phyloP scores from a whole-genome alignment of 441 rosid genomes.

The Populus hybrid region DNA sequence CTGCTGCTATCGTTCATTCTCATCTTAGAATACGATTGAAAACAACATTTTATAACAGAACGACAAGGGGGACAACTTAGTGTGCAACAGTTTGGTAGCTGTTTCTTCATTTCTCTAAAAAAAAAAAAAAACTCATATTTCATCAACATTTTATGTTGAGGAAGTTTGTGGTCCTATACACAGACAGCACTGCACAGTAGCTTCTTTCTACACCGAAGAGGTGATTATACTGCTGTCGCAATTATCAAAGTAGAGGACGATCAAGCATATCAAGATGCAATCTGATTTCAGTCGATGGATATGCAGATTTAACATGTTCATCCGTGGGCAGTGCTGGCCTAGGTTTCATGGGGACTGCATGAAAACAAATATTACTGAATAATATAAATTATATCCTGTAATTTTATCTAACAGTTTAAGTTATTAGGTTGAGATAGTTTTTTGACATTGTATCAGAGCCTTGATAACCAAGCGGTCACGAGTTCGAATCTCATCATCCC shows the following conservation, averaged over 20 bases:
- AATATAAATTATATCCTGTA: too few species aligned
- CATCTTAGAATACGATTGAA: too few species aligned
- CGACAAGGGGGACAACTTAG: background rate
- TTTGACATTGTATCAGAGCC: fast-evolving
- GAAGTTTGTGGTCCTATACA: background rate
- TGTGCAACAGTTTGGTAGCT: background rate
- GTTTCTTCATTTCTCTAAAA: too few species aligned
- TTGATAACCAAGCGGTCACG: too few species aligned
- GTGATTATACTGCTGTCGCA: too few species aligned
- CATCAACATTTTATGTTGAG: background rate
- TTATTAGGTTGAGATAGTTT: fast-evolving
- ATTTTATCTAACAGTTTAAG: too few species aligned
- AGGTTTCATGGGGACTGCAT: background rate
- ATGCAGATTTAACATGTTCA: background rate
- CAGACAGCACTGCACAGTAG: too few species aligned
- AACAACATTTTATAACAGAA: background rate
- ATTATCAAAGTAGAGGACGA: too few species aligned
- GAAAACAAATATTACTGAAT: too few species aligned
- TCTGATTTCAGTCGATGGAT: background rate
- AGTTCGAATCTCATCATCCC: fast-evolving
- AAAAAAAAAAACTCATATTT: too few species aligned
- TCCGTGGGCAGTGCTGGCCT: background rate
- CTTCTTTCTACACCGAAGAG: too few species aligned
- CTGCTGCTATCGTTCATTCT: too few species aligned
- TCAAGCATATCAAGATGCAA: background rate